Base-by-base conservation (phyloP, 495 filamentous ascomycete genomes). In the Aspergillus olivimuriae region DNA sequence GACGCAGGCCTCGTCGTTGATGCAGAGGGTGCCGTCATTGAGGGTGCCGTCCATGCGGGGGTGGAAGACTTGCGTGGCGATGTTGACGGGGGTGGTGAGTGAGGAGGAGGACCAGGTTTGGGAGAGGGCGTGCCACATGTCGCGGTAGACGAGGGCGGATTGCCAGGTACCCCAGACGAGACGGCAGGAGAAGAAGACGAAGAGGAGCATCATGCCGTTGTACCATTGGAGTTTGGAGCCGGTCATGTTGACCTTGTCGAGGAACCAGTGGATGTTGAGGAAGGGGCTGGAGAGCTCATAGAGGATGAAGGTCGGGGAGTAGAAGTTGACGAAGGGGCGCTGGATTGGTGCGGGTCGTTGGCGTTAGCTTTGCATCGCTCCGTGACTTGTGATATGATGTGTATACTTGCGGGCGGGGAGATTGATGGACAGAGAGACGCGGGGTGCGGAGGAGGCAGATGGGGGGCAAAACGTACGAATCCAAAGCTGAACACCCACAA, bases 191-290 rank as follows among this genome's bases (percentile, higher is more conserved):
- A 94, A 92, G 72, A 99, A 99, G 35, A 78, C 81, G 30, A 44
- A 55, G 36, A 71, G 66, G 3, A 71, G 57, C 46, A 75, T 51
- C 60, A 91, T 80, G 54, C 89, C 89, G 62, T 96, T 96, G 65
- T 90, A 86, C 54, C 91, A 81, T 65, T 96, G 89, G 34, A 76
- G 49, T 12, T 63, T 73, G 47, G 85, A 85, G 39, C 92, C 92
- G 17, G 94, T 99, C 76, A 95, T 83, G 61, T 86, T 81, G 55
- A 96, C 74, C 69, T 99, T 99, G 72, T 99, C 92, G 58, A 85
- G 90, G 77, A 99, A 97, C 92, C 92, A 99, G 75, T 99, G 92
- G 66, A 97, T 86, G 62, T 95, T 94, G 56, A 94, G 81, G 70
- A 94, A 91, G 11, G 89, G 89, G 52, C 81, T 84, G 41, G 88